Evolutionary conservation across 2,329 filamentous ascomycete genomes (phyloP), one percentile per base, ranked within the genome.

Genomic region (Apiospora sp.): DNA sequence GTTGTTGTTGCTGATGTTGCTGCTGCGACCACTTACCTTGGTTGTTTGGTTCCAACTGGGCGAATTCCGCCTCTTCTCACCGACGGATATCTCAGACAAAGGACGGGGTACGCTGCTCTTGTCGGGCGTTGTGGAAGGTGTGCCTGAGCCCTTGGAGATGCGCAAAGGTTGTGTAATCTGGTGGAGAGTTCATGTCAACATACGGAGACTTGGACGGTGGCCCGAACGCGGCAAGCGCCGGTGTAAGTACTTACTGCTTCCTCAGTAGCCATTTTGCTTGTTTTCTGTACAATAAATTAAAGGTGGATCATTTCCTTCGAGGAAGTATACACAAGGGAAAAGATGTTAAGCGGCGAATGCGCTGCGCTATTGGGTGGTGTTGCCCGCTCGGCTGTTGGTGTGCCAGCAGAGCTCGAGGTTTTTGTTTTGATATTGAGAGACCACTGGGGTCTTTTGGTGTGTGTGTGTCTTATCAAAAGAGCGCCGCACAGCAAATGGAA

Each of bases 61-160:
- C 69, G 95, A 98, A 86, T 98, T 98, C 79, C 95, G 90, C 81
- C 96, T 91, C 83, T 91, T 92, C 84, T 95, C 94, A 75, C 93
- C 93, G 70, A 93, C 93, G 77, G 93, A 94, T 80, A 99, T 91
- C 86, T 99, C 96, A 74, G 94, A 93, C 76, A 99, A 89, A 73
- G 96, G 93, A 78, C 93, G 91, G 80, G 92, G 89, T 71, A 88
- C 84, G 79, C 88, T 87, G 81, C 85, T 87, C 82, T 92, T 95
- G 71, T 87, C 82, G 73, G 83, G 85, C 69, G 88, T 86, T 71
- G 87, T 82, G 74, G 83, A 85, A 69, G 88, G 86, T 72, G 86
- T 89, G n/a, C n/a, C 27, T 19, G 46, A 58, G 79, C 84, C 89
- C 85, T 94, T 95, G 84, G 92, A 92, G 79, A 96, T 94, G 84